phyloP scores from a whole-genome alignment of 805 yeast species.

The Wickerhamia fluorescens region DNA sequence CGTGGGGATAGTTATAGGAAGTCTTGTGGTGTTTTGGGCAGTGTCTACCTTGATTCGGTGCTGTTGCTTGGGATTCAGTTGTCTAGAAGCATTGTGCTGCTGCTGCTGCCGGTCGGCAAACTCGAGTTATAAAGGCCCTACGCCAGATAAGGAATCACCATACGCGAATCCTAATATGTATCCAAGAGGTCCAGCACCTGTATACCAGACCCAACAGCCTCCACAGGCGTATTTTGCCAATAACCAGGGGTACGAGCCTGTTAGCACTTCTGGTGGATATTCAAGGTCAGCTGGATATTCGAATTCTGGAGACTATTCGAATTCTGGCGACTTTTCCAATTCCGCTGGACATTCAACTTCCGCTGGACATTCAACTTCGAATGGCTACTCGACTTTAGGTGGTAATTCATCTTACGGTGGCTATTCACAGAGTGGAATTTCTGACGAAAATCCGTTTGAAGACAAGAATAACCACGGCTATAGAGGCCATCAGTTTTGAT shows the following conservation, averaged over 20 bases:
- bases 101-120: slow-evolving; percentile 37
- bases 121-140: slow-evolving; percentile 8
- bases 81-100: slow-evolving; percentile 40
- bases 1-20: slow-evolving; percentile 59
- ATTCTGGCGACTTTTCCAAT: too few relatives aligned
- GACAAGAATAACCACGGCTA: slow-evolving; percentile 3
- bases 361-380: too few relatives aligned
- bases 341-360: too few relatives aligned
- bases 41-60: slow-evolving; percentile 50
- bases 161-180: slow-evolving; percentile 31
- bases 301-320: too few relatives aligned
- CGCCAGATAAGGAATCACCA: slow-evolving; percentile 12
- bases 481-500: slow-evolving; percentile 1
- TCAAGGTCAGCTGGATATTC: too few relatives aligned
- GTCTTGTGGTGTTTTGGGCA: slow-evolving; percentile 48
- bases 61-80: slow-evolving; percentile 44
- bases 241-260: slow-evolving; percentile 10
- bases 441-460: slow-evolving; percentile 8
- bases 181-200: slow-evolving; percentile 12
- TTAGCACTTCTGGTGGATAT: slow-evolving; percentile 1
- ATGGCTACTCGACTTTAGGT: too few relatives aligned
- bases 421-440: neutral
- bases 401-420: too few relatives aligned
- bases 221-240: slow-evolving; percentile 9
- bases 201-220: slow-evolving; percentile 9